phyloP scores from a whole-genome alignment of 2,329 filamentous ascomycete genomes.

The Fusarium staphyleae region DNA sequence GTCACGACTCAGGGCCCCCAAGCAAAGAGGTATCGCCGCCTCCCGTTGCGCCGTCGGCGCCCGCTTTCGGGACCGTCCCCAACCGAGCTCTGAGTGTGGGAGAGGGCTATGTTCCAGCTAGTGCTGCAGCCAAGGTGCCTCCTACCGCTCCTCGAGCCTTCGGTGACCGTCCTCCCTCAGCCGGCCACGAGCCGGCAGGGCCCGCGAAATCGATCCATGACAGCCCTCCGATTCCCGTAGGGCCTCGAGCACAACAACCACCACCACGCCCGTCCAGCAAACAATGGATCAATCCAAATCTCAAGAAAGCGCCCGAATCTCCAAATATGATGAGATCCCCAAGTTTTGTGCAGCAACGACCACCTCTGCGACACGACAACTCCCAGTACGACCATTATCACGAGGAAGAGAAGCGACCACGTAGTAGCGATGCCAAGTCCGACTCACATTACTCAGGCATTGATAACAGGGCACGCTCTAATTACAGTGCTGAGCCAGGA shows the following conservation, averaged over 20 bases:
- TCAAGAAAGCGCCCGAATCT: slow-evolving; percentile 60
- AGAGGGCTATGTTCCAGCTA: slow-evolving; percentile 43
- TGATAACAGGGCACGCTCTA: slow-evolving; percentile 49
- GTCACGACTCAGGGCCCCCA: slow-evolving; percentile 56
- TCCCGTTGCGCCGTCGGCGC: slow-evolving; percentile 63
- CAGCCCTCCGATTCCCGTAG: slow-evolving; percentile 59
- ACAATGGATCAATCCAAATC: slow-evolving; percentile 65
- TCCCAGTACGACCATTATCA: slow-evolving; percentile 49
- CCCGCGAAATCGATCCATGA: slow-evolving; percentile 54
- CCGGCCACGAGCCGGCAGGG: slow-evolving; percentile 52
- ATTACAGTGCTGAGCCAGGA: slow-evolving; percentile 56
- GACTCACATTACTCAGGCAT: slow-evolving; percentile 46
- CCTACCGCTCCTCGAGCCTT: slow-evolving; percentile 62
- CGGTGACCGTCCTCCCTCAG: slow-evolving; percentile 57
- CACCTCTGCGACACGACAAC: slow-evolving; percentile 48
- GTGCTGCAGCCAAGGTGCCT: slow-evolving; percentile 55
- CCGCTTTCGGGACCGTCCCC: slow-evolving; percentile 64
- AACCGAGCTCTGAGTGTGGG: slow-evolving; percentile 51
- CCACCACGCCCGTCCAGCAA: slow-evolving; percentile 59
- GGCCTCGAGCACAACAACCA: slow-evolving; percentile 60
- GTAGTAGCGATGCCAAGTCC: slow-evolving; percentile 61
- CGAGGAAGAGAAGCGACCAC: slow-evolving; percentile 54
- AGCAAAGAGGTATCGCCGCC: slow-evolving; percentile 63
- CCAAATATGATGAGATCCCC: slow-evolving; percentile 60
- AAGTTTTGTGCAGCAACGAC: slow-evolving; percentile 55